Base-by-base conservation (phyloP, 202 grass and related monocot genomes). In the Thinopyrum obtusiflorum region DNA sequence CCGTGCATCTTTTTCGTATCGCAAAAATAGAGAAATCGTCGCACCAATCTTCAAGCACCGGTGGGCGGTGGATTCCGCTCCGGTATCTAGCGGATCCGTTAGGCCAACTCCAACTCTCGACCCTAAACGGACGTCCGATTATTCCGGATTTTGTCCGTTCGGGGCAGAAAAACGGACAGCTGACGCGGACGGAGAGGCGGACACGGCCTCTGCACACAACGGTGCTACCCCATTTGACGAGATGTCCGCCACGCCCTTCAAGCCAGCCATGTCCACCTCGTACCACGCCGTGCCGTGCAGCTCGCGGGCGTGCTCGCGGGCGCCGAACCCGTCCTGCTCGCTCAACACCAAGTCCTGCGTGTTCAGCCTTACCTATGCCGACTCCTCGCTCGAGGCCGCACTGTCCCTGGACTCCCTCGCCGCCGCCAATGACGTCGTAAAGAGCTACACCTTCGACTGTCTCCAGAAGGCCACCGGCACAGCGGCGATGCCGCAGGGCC, bases 401-500 rank as follows among this genome's bases (percentile, higher is more conserved):
- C 77, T 98, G 10, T 77, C 88, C 2, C 91, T 96, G 68, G 96
- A 98, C 88, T 80, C 86, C 17, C 91, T 98, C 35, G 55, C 91
- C 49, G 82, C 96, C 31, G 96, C 96, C 51, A 73, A 36, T 42
- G 73, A 94, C 82, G 81, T 85, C 26, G 77, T 96, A 1, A 92
- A 74, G 33, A 3, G 46, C 20, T 98, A 98, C 88, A 92, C 93
- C 59, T 98, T 98, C 77, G 97, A 93, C 2, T 98, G 97, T 68
- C 80, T 98, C 26, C 88, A 88, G 73, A 89, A 73, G 10, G 90
- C 89, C 61, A 88, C 74, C 13, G 97, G 97, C 53, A 96, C 76
- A 49, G 90, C 97, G 0, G 25, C 88, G 44, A 93, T 93, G 47
- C 92, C 97, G 32, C 93, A 96, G 68, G 97, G 97, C 13, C 85